A percentile compares a stretch with the other conserved stretches of the same genome.
Evolutionary conservation across 495 filamentous ascomycete species (phyloP).

Genomic region (Tuber microsphaerosporum): DNA sequence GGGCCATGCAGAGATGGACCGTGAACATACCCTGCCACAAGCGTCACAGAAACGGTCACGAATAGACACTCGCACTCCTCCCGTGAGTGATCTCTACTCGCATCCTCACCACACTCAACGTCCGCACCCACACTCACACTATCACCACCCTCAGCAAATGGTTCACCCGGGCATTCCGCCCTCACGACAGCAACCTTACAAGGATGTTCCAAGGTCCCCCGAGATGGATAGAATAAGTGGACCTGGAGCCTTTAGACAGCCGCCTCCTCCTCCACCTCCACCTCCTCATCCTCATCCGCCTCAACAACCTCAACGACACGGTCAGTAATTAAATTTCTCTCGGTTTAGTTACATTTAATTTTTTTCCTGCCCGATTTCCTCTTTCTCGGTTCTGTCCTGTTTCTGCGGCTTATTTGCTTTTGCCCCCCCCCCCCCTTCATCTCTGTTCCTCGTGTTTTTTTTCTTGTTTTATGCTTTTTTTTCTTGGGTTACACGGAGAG

Average conservation of each 20-base stretch:
- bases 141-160: conserved; percentile 19
- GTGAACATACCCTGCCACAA: conserved; percentile 32
- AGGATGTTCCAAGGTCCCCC: conserved; percentile 35
- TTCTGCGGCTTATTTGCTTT: conserved; percentile 30
- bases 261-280: conserved; percentile 26
- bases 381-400: conserved; percentile 18
- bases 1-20: conserved; percentile 20
- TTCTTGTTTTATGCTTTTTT: neutral
- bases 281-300: conserved; percentile 23
- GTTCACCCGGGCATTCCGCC: conserved; percentile 31
- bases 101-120: conserved; percentile 23
- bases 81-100: conserved; percentile 34
- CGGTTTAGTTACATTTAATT: neutral
- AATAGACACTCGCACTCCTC: conserved; percentile 36
- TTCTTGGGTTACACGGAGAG: conserved; percentile 36
- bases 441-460: conserved; percentile 14
- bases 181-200: conserved; percentile 29
- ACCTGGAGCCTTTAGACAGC: conserved; percentile 27
- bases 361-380: conserved; percentile 12
- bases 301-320: conserved; percentile 34
- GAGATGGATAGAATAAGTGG: conserved; percentile 38
- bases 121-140: conserved; percentile 5
- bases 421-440: conserved; percentile 21
- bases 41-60: conserved; percentile 32
- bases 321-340: conserved; percentile 31